phyloP scores from a whole-genome alignment of 2,329 filamentous ascomycete species.

The Samsoniella hepiali region DNA sequence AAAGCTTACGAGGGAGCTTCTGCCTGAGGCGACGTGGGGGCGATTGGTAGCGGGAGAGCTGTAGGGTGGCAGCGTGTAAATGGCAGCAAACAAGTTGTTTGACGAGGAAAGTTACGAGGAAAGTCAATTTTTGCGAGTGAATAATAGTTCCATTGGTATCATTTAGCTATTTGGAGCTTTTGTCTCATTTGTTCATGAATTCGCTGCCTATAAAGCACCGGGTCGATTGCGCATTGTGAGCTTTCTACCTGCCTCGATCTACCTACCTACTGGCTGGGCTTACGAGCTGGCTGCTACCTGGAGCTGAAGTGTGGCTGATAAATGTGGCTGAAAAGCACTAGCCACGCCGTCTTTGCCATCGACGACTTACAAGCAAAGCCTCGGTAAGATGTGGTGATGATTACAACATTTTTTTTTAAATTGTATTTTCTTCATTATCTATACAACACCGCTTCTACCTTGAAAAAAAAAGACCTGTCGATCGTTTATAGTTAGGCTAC shows the following conservation, averaged over 20 bases:
- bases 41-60: neutral
- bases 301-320: neutral
- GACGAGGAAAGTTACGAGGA: neutral
- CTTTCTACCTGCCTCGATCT: neutral
- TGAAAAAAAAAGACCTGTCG: too few relatives aligned
- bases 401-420: neutral
- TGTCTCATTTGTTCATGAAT: neutral
- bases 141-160: neutral
- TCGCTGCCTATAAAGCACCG: neutral
- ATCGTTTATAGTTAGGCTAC: too few relatives aligned
- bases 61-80: constrained; percentile 4
- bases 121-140: neutral
- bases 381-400: too few relatives aligned
- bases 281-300: constrained; percentile 5
- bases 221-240: neutral
- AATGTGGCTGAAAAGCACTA: neutral
- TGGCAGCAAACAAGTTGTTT: neutral
- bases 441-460: too few relatives aligned
- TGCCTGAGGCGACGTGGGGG: constrained; percentile 18
- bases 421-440: neutral
- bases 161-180: too few relatives aligned
- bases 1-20: constrained; percentile 18
- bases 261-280: neutral
- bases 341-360: neutral
- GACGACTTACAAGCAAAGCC: too few relatives aligned